phyloP scores from a whole-genome alignment of 177 flowering plant genomes.

The Vitis hybrid region DNA sequence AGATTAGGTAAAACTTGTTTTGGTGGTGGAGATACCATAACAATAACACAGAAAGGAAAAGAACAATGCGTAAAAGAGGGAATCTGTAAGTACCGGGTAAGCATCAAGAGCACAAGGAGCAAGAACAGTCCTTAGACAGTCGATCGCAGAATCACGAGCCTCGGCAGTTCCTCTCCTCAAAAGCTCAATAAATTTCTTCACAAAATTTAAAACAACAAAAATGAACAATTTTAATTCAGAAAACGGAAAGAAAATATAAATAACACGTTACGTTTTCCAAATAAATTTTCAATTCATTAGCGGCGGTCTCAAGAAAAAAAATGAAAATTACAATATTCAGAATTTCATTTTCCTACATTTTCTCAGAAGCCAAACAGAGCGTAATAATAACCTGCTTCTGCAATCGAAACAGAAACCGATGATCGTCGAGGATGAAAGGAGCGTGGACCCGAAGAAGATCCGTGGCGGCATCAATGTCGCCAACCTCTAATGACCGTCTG shows the following conservation, averaged over 20 bases:
- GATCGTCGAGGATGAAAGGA: constrained; percentile 77
- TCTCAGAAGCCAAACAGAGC: neutral
- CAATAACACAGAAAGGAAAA: neutral
- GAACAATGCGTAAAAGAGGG: neutral
- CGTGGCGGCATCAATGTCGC: constrained; percentile 77
- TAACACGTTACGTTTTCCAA: neutral
- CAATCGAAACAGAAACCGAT: constrained; percentile 77
- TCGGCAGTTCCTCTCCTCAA: constrained; percentile 72
- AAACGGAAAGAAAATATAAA: neutral
- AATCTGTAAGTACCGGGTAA: constrained; percentile 65
- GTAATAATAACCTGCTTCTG: constrained; percentile 72
- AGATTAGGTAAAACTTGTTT: no score
- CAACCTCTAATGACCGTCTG: constrained; percentile 62
- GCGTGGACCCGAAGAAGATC: constrained; percentile 72
- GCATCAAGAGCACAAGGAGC: constrained; percentile 98
- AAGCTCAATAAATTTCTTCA: constrained; percentile 91
- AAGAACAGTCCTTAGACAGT: constrained; percentile 64
- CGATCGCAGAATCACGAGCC: constrained; percentile 75
- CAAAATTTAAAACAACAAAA: neutral
- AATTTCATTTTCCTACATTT: neutral
- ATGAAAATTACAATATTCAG: neutral
- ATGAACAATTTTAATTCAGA: neutral
- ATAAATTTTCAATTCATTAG: neutral
- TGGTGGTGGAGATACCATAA: neutral
- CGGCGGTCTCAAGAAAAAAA: neutral